phyloP scores from a whole-genome alignment of 257 asterid genomes.

The Solanum peruvianum region DNA sequence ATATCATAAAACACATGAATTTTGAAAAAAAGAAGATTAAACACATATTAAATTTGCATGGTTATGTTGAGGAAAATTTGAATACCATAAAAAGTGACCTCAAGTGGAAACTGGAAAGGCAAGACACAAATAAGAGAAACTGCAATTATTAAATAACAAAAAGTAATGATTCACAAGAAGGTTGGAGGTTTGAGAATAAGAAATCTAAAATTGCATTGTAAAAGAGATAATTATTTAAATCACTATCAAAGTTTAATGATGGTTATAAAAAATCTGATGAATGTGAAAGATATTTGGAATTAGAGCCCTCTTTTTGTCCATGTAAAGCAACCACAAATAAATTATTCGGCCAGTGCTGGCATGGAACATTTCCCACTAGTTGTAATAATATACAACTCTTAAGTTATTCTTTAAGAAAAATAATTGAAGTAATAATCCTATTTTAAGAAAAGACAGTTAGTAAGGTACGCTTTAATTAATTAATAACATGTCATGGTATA shows the following conservation, averaged over 20 bases:
- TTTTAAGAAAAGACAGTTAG: background rate
- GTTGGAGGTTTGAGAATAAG: background rate
- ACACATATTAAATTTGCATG: too few species aligned
- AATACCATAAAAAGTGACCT: too few species aligned
- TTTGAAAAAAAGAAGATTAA: too few species aligned
- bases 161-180: background rate
- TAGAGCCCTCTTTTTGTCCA: too few species aligned
- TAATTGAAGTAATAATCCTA: background rate
- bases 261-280: background rate
- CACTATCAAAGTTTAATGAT: background rate
- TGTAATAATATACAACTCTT: background rate
- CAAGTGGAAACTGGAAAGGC: background rate
- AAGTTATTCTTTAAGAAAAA: background rate
- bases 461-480: background rate
- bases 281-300: too few species aligned
- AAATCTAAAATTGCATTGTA: background rate
- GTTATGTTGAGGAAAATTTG: too few species aligned
- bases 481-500: too few species aligned
- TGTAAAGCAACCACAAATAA: too few species aligned
- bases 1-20: too few species aligned
- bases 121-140: background rate
- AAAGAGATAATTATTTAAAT: background rate
- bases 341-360: too few species aligned
- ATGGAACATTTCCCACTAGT: too few species aligned
- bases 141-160: too few species aligned